Percentiles rank a stretch among this genome's conserved stretches.
phyloP scores from a whole-genome alignment of 169 alveolate species.

The Plasmodium fragile region DNA sequence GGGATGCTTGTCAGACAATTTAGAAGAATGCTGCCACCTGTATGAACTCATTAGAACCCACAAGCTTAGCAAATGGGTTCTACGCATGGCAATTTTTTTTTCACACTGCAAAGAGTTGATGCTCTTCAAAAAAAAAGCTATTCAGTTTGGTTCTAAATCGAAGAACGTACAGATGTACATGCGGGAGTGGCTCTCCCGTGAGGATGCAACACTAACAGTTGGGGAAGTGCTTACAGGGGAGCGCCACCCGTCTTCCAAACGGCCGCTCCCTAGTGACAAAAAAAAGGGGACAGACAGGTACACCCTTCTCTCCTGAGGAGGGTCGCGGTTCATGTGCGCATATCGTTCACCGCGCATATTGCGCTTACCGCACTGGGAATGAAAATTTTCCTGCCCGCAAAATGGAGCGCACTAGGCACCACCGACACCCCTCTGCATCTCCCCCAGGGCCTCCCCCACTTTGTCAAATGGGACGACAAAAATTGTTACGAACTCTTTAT shows the following conservation, averaged over 20 bases:
- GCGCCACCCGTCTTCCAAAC: neutral
- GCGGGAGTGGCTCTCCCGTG: slow-evolving; percentile 12
- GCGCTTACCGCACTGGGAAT: no score
- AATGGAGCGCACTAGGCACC: neutral
- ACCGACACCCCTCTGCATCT: neutral
- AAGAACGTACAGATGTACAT: slow-evolving; percentile 49
- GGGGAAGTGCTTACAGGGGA: neutral
- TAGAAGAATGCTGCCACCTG: slow-evolving; percentile 21
- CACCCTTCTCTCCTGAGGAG: slow-evolving; percentile 12
- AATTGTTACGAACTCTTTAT: slow-evolving; percentile 33
- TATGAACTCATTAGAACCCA: slow-evolving; percentile 15
- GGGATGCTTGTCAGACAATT: neutral
- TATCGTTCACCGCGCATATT: no score
- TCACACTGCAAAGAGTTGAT: slow-evolving; percentile 76
- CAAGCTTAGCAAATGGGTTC: slow-evolving; percentile 81
- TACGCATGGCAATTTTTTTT: slow-evolving; percentile 78
- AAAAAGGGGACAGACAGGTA: slow-evolving; percentile 33
- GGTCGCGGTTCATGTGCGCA: neutral
- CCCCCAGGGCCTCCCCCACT: neutral
- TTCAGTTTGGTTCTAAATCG: slow-evolving; percentile 84
- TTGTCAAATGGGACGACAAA: slow-evolving; percentile 27
- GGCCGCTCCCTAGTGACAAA: neutral
- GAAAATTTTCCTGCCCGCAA: neutral
- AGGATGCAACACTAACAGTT: neutral
- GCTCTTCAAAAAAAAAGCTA: slow-evolving; percentile 84